These are phyloP conservation scores for Telfairia occidentalis DNA, from an alignment of 331 rosid species.

Conservation along the genomic window DNA sequence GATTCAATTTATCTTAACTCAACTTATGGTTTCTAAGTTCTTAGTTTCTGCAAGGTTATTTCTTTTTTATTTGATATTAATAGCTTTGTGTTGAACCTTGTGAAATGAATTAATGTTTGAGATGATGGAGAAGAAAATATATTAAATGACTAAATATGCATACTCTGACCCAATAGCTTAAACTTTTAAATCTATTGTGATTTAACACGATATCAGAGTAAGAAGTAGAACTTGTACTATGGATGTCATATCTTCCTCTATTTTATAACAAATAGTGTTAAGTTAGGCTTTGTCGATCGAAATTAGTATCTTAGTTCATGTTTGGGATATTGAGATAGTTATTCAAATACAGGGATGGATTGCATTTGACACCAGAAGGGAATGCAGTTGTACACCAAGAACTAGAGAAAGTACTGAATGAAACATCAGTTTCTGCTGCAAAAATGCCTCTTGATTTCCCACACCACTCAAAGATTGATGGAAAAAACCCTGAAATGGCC, in stretches of 20 bases:
- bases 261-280: not conserved
- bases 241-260: not conserved
- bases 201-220: not conserved
- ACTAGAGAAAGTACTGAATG: slow-evolving; percentile 48
- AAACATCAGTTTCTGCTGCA: slow-evolving; percentile 44
- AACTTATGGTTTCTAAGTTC: not conserved
- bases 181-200: not conserved
- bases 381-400: slow-evolving; percentile 52
- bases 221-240: not conserved
- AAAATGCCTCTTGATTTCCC: slow-evolving; percentile 79
- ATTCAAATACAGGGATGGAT: slow-evolving; percentile 53
- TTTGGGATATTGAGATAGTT: not conserved
- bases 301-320: not conserved
- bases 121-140: not conserved
- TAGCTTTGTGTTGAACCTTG: not conserved
- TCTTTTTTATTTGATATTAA: not conserved
- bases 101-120: not conserved
- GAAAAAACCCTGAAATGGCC: slow-evolving; percentile 46
- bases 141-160: not conserved
- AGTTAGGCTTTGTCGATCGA: not conserved
- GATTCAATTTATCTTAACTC: not conserved
- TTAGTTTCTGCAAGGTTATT: not conserved
- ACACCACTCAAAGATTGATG: slow-evolving; percentile 60
- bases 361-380: slow-evolving; percentile 82
- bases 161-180: not conserved